Evolutionary conservation across 495 filamentous ascomycete genomes (phyloP).

Genomic region (Trichoderma parareesei): DNA sequence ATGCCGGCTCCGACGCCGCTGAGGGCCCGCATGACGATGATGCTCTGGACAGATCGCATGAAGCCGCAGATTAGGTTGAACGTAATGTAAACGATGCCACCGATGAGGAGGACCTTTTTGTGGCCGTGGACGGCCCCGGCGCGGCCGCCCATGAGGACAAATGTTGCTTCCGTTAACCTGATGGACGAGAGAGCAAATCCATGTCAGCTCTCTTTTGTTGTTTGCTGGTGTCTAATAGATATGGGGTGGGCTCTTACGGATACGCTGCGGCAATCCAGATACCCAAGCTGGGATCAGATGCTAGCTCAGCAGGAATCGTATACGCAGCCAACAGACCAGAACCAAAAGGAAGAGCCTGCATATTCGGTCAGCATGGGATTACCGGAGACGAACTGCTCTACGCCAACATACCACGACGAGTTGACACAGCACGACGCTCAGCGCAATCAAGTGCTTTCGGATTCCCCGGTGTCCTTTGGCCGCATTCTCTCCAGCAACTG

Average conservation of each 20-base stretch:
- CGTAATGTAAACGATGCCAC: constrained; percentile 29
- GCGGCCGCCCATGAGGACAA: constrained; percentile 41
- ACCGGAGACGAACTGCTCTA: background rate
- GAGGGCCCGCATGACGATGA: constrained; percentile 33
- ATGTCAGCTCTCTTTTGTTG: background rate
- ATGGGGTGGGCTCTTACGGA: background rate
- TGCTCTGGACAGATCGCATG: constrained; percentile 33
- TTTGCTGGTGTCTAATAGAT: too few relatives aligned
- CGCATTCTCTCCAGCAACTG: background rate
- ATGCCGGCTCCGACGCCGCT: constrained; percentile 38
- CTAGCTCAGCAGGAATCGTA: background rate
- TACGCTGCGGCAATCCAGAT: constrained; percentile 1
- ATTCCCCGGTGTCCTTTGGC: background rate
- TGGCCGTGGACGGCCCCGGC: constrained; percentile 45
- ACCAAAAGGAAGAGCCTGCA: constrained; percentile 3
- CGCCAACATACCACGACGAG: constrained; percentile 3
- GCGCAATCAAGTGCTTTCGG: background rate
- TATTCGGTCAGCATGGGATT: background rate
- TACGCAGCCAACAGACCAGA: background rate
- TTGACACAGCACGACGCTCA: constrained; percentile 4
- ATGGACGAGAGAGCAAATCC: background rate
- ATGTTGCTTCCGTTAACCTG: constrained; percentile 38
- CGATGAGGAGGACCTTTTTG: constrained; percentile 34
- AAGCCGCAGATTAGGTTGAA: constrained; percentile 34
- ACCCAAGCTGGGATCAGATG: background rate